phyloP scores from a whole-genome alignment of 129 eudicot genomes.

The Escallonia herrerae region DNA sequence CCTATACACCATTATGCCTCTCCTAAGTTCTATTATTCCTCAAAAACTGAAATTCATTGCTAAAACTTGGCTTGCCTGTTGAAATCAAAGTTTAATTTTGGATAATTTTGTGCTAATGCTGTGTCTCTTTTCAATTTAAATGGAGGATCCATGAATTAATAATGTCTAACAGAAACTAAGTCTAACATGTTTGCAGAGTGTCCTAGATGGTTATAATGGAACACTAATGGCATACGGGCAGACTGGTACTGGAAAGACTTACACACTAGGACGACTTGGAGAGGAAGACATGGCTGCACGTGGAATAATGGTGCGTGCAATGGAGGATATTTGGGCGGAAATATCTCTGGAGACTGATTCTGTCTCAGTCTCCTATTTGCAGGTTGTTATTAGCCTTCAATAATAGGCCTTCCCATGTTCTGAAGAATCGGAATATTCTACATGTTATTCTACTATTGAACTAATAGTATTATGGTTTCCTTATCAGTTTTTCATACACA shows the following conservation, averaged over 20 bases:
- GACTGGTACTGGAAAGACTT: constrained; percentile 96
- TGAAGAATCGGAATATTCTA: not conserved
- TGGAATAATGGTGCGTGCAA: constrained; percentile 98
- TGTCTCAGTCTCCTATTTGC: constrained; percentile 71
- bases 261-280: constrained; percentile 85
- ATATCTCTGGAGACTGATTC: constrained; percentile 67
- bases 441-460: too few species aligned
- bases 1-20: too few species aligned
- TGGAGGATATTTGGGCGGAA: constrained; percentile 74
- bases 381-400: constrained; percentile 33
- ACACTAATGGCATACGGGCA: constrained; percentile 98
- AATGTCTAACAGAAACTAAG: too few species aligned
- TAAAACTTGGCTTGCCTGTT: too few species aligned
- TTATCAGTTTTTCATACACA: not conserved
- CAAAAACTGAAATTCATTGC: too few species aligned
- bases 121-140: too few species aligned
- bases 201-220: constrained; percentile 91
- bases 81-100: too few species aligned
- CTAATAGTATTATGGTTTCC: not conserved
- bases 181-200: constrained; percentile 59
- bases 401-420: not conserved
- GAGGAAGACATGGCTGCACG: constrained; percentile 92
- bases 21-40: too few species aligned
- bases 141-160: too few species aligned
- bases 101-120: too few species aligned